Conservation (phyloP, 768 basidiomycete genomes). For the Leccinum broughii region DNA sequence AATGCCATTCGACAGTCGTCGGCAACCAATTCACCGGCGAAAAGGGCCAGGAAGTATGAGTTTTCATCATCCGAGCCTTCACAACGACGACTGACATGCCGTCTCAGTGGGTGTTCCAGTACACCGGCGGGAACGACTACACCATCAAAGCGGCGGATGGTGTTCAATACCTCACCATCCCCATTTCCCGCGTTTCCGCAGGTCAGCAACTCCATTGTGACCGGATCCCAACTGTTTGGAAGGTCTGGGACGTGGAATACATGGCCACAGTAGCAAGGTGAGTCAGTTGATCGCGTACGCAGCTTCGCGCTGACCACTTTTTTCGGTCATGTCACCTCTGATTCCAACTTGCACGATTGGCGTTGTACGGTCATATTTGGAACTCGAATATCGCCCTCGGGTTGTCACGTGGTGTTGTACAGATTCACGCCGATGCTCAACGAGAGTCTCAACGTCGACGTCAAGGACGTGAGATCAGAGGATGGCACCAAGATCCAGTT, state of each 20-base stretch:
- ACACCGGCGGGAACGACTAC: neutral
- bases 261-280: neutral
- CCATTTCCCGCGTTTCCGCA: no score
- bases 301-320: neutral
- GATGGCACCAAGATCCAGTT: neutral
- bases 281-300: neutral
- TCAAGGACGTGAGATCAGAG: neutral
- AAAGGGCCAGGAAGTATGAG: neutral
- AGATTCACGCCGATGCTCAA: neutral
- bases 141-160: neutral
- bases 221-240: neutral
- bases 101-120: neutral
- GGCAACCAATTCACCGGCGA: neutral
- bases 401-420: neutral
- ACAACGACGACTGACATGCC: neutral
- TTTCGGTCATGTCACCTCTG: neutral
- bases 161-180: neutral
- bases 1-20: neutral
- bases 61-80: neutral
- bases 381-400: neutral
- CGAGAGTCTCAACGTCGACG: neutral
- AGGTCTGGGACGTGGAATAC: neutral
- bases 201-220: neutral
- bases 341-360: neutral
- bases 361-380: neutral